Base-by-base conservation (phyloP, 208 protist genomes). In the Crithidia expoeki region DNA sequence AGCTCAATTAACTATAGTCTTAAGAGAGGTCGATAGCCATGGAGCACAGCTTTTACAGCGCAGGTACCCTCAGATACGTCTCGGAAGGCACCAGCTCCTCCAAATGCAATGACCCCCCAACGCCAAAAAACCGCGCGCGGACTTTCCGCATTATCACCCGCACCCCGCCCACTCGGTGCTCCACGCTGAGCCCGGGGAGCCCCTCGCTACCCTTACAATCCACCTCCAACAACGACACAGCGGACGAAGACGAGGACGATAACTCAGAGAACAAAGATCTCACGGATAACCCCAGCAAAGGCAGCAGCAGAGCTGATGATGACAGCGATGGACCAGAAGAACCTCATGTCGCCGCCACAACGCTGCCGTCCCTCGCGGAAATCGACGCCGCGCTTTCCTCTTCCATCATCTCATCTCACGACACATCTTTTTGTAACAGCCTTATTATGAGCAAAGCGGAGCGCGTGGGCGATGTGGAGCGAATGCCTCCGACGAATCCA, bases 341-440 rank as follows among this genome's bases (percentile, higher is more conserved):
- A 10, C 57, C 2, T n/a, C n/a, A n/a, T 7, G 4, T 11, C 1
- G 38, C 9, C 23, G 23, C 57, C n/a, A 7, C 4, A 3, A 62
- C 57, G 23, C 57, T 50, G n/a, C 57, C 57, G 3, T 33, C 23
- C 5, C 57, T 62, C 23, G 33, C 57, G 4, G 57, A 49, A 6
- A 16, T 62, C 34, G 57, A 25, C 3, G 36, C 57, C n/a, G 38
- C 38, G 23, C 38, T 50, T 36, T 61, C 68, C 40, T 68, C 53
- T 28, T 72, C 66, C 27, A 51, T 74, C 32, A 82, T 82, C 19
- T 77, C 67, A 36, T 62, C 73, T 11, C 61, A 63, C 55, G 47
- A 68, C 16, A 34, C 69, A 12, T 74, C 69, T 10, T 74, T 74
- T 19, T 68, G 46, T 52, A 61, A 34, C 40, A 74, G 69, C 21